Evolutionary conservation across 768 basidiomycete species (phyloP).

Genomic region (Sarcomyxa edulis): DNA sequence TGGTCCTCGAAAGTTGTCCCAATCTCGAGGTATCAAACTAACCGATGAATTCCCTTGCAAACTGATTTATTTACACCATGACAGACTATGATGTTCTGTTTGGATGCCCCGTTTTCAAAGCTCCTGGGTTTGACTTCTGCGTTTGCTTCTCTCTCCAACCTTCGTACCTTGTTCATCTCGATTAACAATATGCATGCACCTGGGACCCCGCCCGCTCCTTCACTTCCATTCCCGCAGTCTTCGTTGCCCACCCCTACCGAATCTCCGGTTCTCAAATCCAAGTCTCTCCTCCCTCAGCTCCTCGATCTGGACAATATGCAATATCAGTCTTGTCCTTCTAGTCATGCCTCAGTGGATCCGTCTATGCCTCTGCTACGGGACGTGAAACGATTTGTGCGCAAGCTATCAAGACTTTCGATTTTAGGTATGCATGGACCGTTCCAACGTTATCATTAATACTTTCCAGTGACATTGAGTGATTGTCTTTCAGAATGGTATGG

Average conservation of each 20-base stretch:
- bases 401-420: conserved; percentile 24
- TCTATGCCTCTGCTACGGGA: conserved; percentile 30
- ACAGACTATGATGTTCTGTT: conserved; percentile 22
- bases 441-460: not conserved
- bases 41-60: conserved; percentile 1
- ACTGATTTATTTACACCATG: conserved; percentile 2
- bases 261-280: conserved; percentile 23
- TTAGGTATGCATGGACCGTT: conserved; percentile 17
- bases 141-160: conserved; percentile 22
- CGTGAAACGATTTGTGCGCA: conserved; percentile 30
- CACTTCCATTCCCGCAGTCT: conserved; percentile 10
- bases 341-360: conserved; percentile 19
- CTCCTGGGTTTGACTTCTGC: conserved; percentile 24
- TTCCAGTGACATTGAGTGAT: conserved; percentile 1
- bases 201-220: conserved; percentile 20
- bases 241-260: conserved; percentile 25
- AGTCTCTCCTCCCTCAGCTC: conserved; percentile 20
- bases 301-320: conserved; percentile 21
- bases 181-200: conserved; percentile 25
- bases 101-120: conserved; percentile 31
- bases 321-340: conserved; percentile 14
- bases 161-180: conserved; percentile 23
- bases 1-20: conserved; percentile 25
- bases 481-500: conserved; percentile 27
- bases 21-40: conserved; percentile 22